Evolutionary conservation across 1,284 basidiomycete species (phyloP), one percentile per base, ranked within the genome.

Genomic region (Cystobasidium slooffiae): DNA sequence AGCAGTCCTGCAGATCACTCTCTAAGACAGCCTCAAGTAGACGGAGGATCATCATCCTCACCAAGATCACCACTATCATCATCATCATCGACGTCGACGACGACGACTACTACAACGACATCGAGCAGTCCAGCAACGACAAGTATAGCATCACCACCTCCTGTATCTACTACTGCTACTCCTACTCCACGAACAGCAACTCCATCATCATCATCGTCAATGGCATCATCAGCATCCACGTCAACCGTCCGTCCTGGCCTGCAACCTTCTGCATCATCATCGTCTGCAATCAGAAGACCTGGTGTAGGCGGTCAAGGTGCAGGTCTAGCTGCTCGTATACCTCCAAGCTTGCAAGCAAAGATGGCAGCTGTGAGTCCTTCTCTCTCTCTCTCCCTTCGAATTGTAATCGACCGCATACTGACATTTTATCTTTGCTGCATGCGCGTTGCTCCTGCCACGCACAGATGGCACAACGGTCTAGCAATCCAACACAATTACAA

Each of bases 291-390:
- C 61, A 67, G 79, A 56, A 79, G 78, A 24, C 78, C 76, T 14
- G 80, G 79, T n/a, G 63, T 52, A 46, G 69, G 69, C 37, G 69
- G 59, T 9, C 62, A 55, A 14, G 78, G 76, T 56, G 70, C 64
- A 7, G 61, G 62, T 37, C 51, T 73, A 37, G 77, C 44, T 52
- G 81, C 82, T 79, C 81, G 80, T 55, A 81, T 96, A 76, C 94
- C 95, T 0, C 93, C 94, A 0, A 88, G 89, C 67, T 86, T 98
- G 68, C 93, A 94, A 81, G 92, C 92, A 75, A 97, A 95, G 85
- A 91, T 97, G 88, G 91, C 91, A 68, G 92, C 90, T 22, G 90
- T 91, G 78, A 80, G 88, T 85, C 37, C 12, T 16, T 4, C 43
- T 18, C 59, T 58, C 37, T 41, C 24, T 20, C 51, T 7, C 18